phyloP scores from a whole-genome alignment of 1,284 basidiomycete genomes.

The Calocybe gambosa region DNA sequence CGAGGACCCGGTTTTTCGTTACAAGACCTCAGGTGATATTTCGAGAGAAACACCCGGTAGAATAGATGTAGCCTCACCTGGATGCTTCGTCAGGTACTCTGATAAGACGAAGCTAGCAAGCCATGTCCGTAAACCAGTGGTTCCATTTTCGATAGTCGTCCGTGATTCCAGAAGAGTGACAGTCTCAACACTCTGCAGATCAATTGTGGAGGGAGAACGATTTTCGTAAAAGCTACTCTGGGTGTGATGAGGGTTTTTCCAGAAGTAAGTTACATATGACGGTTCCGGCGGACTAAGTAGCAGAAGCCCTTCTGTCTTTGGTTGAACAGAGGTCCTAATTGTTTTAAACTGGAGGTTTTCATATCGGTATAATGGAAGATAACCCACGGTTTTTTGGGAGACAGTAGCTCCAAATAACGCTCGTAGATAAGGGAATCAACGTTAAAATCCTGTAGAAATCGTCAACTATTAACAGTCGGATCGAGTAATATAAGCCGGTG shows the following conservation, averaged over 20 bases:
- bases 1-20: conserved; percentile 44
- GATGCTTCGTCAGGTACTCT: conserved; percentile 50
- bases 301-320: conserved; percentile 19
- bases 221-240: neutral
- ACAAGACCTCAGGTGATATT: conserved; percentile 39
- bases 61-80: conserved; percentile 21
- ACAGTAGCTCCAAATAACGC: conserved; percentile 44
- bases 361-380: conserved; percentile 1
- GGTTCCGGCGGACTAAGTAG: conserved; percentile 35
- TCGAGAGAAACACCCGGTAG: neutral
- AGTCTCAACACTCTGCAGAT: conserved; percentile 28
- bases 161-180: conserved; percentile 66
- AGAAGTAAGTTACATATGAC: conserved; percentile 65
- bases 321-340: conserved; percentile 18
- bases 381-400: conserved; percentile 31
- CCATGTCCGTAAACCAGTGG: conserved; percentile 76
- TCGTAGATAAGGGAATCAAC: conserved; percentile 61
- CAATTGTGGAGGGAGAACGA: conserved; percentile 9
- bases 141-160: conserved; percentile 64
- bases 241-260: conserved; percentile 24
- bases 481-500: neutral
- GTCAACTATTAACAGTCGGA: neutral
- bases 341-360: conserved; percentile 3
- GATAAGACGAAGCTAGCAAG: conserved; percentile 62
- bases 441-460: conserved; percentile 46